A percentile compares a stretch with the other conserved stretches of the same genome.
Evolutionary conservation across 352 stramenopile species (phyloP).

Genomic region (Peronospora belbahrii): DNA sequence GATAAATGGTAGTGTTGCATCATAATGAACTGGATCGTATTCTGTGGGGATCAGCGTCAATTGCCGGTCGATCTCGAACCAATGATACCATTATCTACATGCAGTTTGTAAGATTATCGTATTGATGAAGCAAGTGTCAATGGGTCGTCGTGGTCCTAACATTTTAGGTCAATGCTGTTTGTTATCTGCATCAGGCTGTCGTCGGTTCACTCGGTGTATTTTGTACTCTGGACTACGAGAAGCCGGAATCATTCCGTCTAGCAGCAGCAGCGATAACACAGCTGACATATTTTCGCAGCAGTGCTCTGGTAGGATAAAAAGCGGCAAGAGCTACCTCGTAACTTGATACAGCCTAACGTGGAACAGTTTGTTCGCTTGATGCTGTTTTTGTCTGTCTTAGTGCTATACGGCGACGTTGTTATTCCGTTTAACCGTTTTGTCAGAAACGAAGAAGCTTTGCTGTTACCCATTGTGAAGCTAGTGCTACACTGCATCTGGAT

Average conservation of each 20-base stretch:
- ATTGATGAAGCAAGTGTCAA: no score
- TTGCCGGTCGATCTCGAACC: slow-evolving; percentile 32
- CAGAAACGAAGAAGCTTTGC: slow-evolving; percentile 1
- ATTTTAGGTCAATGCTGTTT: background rate
- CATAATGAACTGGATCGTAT: slow-evolving; percentile 52
- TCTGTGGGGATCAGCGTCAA: slow-evolving; percentile 45
- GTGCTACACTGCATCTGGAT: slow-evolving; percentile 33
- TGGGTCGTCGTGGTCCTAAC: slow-evolving; percentile 3
- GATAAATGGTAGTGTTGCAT: slow-evolving; percentile 54
- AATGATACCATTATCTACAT: slow-evolving; percentile 37
- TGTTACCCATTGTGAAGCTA: slow-evolving; percentile 17
- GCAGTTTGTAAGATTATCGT: slow-evolving; percentile 36
- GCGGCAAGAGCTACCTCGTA: background rate
- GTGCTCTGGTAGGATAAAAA: slow-evolving; percentile 27
- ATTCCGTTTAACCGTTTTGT: slow-evolving; percentile 27
- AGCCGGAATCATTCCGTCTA: slow-evolving; percentile 39
- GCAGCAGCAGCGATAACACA: slow-evolving; percentile 18
- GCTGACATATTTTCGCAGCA: slow-evolving; percentile 63
- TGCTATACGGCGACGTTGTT: slow-evolving; percentile 54
- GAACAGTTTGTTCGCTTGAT: slow-evolving; percentile 50
- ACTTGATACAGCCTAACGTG: background rate
- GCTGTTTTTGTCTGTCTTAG: slow-evolving; percentile 43
- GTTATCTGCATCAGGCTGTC: slow-evolving; percentile 21
- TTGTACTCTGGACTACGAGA: slow-evolving; percentile 46
- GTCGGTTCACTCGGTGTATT: slow-evolving; percentile 23